Percentiles rank a stretch among this genome's conserved stretches.
phyloP scores from a whole-genome alignment of 345 rosid species.

The Alliaria petiolata region DNA sequence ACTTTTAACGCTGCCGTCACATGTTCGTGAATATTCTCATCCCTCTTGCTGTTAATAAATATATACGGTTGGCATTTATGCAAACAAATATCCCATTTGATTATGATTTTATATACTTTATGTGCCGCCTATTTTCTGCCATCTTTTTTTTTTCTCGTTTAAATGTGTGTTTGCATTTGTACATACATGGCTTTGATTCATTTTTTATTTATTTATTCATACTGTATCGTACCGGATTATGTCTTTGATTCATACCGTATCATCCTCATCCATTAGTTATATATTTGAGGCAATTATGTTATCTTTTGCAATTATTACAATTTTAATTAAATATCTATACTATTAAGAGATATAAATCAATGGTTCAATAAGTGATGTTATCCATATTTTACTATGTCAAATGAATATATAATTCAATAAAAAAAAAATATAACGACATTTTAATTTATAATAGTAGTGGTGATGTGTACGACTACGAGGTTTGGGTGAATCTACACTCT shows the following conservation, averaged over 20 bases:
- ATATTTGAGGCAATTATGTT: not conserved
- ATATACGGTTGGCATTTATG: too few species aligned
- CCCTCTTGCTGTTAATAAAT: too few species aligned
- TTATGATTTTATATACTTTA: too few species aligned
- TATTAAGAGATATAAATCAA: not conserved
- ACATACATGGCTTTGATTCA: not conserved
- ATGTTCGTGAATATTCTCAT: too few species aligned
- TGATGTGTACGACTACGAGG: not conserved
- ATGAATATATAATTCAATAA: too few species aligned
- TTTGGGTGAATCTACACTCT: slow-evolving; percentile 5
- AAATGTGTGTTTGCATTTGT: too few species aligned
- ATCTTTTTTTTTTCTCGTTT: too few species aligned
- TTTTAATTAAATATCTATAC: not conserved
- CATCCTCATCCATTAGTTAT: not conserved
- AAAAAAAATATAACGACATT: too few species aligned
- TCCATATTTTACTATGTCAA: not conserved
- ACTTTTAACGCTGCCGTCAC: too few species aligned
- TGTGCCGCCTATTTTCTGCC: too few species aligned
- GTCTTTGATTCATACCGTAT: not conserved
- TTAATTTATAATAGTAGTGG: not conserved
- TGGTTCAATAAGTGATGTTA: not conserved
- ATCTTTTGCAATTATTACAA: not conserved
- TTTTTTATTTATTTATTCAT: too few species aligned
- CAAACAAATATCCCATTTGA: too few species aligned
- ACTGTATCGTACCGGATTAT: not conserved